Percentiles rank a stretch among this genome's conserved stretches.
Conservation (phyloP, 1,284 basidiomycete species). For the Puccinia polysora region DNA sequence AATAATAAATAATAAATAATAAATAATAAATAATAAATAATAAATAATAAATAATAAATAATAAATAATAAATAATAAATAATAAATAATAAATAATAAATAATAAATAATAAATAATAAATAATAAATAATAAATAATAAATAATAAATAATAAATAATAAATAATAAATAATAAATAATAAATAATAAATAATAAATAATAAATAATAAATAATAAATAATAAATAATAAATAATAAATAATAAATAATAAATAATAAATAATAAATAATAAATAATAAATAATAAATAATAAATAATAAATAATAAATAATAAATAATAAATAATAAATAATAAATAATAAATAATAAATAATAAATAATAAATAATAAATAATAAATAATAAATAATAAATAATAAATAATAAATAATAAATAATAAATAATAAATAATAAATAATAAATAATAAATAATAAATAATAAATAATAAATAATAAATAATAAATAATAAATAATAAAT, state of each 20-base stretch:
- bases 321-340: background rate
- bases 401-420: background rate
- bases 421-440: background rate
- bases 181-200: background rate
- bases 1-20: background rate
- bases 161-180: background rate
- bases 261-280: background rate
- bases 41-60: background rate
- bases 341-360: background rate
- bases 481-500: background rate
- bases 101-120: background rate
- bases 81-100: background rate
- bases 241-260: background rate
- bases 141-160: background rate
- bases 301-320: background rate
- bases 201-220: background rate
- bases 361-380: background rate
- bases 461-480: background rate
- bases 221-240: background rate
- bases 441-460: background rate
- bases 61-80: background rate
- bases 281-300: background rate
- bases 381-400: background rate
- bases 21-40: background rate
- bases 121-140: background rate